These are phyloP conservation scores for Triadica sebifera DNA, from an alignment of 345 rosid genomes.

Conservation along the genomic window DNA sequence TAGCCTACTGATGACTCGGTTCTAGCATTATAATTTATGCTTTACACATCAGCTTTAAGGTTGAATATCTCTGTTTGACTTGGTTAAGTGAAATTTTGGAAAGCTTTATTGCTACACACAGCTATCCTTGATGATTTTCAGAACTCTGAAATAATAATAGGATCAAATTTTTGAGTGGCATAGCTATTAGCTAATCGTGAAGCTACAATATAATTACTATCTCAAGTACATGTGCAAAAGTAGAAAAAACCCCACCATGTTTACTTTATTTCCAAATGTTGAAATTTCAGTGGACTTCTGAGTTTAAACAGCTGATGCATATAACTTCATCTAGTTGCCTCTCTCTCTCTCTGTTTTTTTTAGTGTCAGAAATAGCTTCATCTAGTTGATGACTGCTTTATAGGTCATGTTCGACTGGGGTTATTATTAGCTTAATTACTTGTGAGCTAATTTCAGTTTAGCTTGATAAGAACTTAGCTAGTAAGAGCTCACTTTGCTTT, in stretches of 20 bases:
- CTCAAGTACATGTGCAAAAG: neutral
- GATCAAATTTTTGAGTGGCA: neutral
- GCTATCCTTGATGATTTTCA: neutral
- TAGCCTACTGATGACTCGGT: neutral
- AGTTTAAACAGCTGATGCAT: neutral
- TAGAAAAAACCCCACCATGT: neutral
- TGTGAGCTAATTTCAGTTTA: neutral
- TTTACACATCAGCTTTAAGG: neutral
- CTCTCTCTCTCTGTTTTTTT: no score
- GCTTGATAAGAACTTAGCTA: neutral
- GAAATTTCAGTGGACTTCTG: neutral
- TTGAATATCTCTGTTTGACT: neutral
- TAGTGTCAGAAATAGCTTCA: neutral
- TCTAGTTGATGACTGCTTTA: neutral
- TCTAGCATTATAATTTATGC: neutral
- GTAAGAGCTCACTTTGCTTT: neutral
- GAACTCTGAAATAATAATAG: neutral
- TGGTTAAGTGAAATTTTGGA: neutral
- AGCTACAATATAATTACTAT: neutral
- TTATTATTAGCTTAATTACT: neutral
- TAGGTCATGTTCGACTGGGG: neutral
- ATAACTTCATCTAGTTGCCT: neutral
- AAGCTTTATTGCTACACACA: neutral
- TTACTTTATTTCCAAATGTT: neutral
- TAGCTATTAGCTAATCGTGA: neutral